Evolutionary conservation across 768 basidiomycete species (phyloP), one percentile per base, ranked within the genome.

Genomic region (Pulveroboletus frians): DNA sequence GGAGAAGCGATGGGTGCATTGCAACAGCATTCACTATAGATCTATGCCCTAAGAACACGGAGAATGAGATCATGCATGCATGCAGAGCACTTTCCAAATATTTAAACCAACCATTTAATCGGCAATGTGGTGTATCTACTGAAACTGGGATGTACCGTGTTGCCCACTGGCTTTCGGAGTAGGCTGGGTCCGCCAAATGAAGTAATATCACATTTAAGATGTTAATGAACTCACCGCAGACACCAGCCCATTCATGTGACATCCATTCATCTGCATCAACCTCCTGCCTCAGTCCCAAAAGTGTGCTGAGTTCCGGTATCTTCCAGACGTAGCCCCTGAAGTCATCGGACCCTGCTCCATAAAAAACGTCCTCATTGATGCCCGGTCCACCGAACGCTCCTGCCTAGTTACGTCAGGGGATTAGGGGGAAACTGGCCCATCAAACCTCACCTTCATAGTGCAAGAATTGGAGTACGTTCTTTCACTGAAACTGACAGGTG

Each of bases 251-350:
- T 49, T 65, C 66, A 32, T 51, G 55, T 14, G 60, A 61, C 14
- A 58, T 54, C 83, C 85, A 83, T 44, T 77, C 71, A 14, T 68
- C 64, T 15, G 67, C 51, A 27, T 67, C 64, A 39, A 87, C 63
- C 39, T 76, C 71, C 43, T 65, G 62, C 37, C 87, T 73, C 51
- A 66, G 65, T 21, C 73, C 72, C 1, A 60, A 50, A 39, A 88
- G 71, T 14, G 69, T 66, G 9, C 56, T 49, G 3, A 76, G 52
- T 11, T 75, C 59, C 4, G 90, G 89, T 31, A 92, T 71, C 55
- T 77, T 79, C 90, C 90, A 92, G 20, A 89, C 62, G 55, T 92
- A 92, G 17, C 75, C 79, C 32, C 81, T 74, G 61, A 91, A 92
- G 64, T 92, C 87, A 61, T 92, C 90, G 10, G 87, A 90, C 14